phyloP scores from a whole-genome alignment of 306 rosid genomes.

The Quillaja saponaria region DNA sequence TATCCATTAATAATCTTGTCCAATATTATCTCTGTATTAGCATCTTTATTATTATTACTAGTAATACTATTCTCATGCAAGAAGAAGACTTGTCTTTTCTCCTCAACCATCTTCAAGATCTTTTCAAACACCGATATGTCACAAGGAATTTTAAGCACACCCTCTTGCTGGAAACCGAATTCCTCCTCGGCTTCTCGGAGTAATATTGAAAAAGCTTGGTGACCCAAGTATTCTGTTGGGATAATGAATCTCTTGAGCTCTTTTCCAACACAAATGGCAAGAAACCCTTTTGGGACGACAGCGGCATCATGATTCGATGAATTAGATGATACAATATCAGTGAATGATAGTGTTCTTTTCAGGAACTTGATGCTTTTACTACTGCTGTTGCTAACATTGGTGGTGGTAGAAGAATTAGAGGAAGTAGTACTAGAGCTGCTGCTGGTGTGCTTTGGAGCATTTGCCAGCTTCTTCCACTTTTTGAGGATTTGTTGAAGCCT shows the following conservation, averaged over 20 bases:
- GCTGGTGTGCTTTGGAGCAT: slow-evolving; percentile 22
- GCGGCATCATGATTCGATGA: no score
- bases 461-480: slow-evolving; percentile 80
- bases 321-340: slow-evolving; percentile 24
- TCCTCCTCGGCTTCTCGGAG: slow-evolving; percentile 68
- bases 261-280: slow-evolving; percentile 78
- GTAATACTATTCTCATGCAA: no score
- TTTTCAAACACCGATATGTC: slow-evolving; percentile 52
- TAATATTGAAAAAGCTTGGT: slow-evolving; percentile 59
- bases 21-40: no score
- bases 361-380: slow-evolving; percentile 44
- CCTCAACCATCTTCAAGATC: slow-evolving; percentile 55
- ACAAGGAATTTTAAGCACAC: slow-evolving; percentile 75
- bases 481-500: slow-evolving; percentile 89
- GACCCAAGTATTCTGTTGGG: slow-evolving; percentile 64
- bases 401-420: background rate
- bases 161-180: slow-evolving; percentile 77
- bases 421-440: background rate
- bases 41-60: no score
- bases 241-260: slow-evolving; percentile 74
- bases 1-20: slow-evolving; percentile 34
- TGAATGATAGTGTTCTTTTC: slow-evolving; percentile 43
- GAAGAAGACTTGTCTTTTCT: slow-evolving; percentile 41
- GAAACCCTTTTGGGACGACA: slow-evolving; percentile 74
- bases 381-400: background rate